Evolutionary conservation across 305 asterid species (phyloP).

Genomic region (Rubia balearica): DNA sequence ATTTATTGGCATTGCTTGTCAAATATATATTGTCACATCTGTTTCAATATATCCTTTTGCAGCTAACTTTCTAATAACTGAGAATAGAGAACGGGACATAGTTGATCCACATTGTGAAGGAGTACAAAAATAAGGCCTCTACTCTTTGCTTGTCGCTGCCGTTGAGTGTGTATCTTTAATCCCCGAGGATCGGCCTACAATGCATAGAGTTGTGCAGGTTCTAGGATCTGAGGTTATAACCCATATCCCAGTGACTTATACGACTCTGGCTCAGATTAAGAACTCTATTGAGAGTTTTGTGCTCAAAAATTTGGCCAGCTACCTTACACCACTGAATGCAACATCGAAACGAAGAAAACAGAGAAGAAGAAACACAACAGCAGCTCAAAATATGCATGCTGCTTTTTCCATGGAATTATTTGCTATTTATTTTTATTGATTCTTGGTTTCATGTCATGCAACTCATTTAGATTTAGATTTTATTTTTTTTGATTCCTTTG

Average conservation of each 20-base stretch:
- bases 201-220: slow-evolving; percentile 83
- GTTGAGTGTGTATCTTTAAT: slow-evolving; percentile 77
- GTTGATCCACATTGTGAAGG: slow-evolving; percentile 72
- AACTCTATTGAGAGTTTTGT: slow-evolving; percentile 12
- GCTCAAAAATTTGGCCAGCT: too few species aligned
- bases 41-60: slow-evolving; percentile 24
- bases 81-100: slow-evolving; percentile 67
- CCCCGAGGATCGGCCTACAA: slow-evolving; percentile 92
- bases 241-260: slow-evolving; percentile 91
- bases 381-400: too few species aligned
- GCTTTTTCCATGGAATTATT: too few species aligned
- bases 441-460: too few species aligned
- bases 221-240: slow-evolving; percentile 91
- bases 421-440: too few species aligned
- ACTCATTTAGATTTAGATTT: too few species aligned
- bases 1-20: background rate
- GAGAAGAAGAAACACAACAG: too few species aligned
- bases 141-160: slow-evolving; percentile 63
- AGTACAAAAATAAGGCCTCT: slow-evolving; percentile 63
- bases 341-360: too few species aligned
- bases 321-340: too few species aligned
- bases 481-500: too few species aligned
- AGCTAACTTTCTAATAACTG: slow-evolving; percentile 61
- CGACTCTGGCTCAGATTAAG: slow-evolving; percentile 75
- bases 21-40: background rate